These are phyloP conservation scores for Penicillium expansum DNA, from an alignment of 2,329 filamentous ascomycete genomes.

Conservation along the genomic window DNA sequence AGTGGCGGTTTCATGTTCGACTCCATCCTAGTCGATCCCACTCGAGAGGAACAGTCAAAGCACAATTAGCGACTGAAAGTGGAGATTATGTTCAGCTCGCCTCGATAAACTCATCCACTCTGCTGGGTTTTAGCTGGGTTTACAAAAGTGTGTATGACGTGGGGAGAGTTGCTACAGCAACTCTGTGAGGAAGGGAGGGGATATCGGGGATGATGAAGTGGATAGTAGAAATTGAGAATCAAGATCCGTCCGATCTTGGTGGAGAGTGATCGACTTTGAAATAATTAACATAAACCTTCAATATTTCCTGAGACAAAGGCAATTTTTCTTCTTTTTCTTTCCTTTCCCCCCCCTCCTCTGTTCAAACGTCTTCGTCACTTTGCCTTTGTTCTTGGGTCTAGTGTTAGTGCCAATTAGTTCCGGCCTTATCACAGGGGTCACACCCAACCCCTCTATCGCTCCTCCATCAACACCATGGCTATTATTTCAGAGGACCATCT, in stretches of 20 bases:
- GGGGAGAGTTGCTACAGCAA: conserved; percentile 25
- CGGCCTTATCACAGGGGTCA: conserved; percentile 6
- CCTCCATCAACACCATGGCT: conserved; percentile 31
- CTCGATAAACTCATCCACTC: conserved; percentile 13
- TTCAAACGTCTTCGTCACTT: background rate
- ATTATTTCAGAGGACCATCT: conserved; percentile 36
- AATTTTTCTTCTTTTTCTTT: background rate
- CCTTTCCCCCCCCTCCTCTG: background rate
- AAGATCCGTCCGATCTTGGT: conserved; percentile 13
- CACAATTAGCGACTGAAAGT: background rate
- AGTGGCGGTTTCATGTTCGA: background rate
- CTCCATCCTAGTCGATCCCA: conserved; percentile 4
- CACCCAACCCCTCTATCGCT: conserved; percentile 9
- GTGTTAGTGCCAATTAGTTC: background rate
- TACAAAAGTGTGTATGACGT: conserved; percentile 21
- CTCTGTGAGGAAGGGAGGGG: conserved; percentile 8
- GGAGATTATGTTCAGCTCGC: conserved; percentile 20
- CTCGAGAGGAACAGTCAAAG: background rate
- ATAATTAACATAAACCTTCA: conserved; percentile 11
- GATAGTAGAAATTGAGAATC: conserved; percentile 15
- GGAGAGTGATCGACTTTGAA: conserved; percentile 7
- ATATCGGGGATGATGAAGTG: background rate
- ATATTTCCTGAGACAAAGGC: background rate
- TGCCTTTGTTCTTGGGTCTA: conserved; percentile 3
- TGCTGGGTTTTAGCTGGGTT: background rate